A percentile compares a stretch with the other conserved stretches of the same genome.
Evolutionary conservation across 148 eudicot species (phyloP).

Genomic region (Vaccinium macrocarpon): DNA sequence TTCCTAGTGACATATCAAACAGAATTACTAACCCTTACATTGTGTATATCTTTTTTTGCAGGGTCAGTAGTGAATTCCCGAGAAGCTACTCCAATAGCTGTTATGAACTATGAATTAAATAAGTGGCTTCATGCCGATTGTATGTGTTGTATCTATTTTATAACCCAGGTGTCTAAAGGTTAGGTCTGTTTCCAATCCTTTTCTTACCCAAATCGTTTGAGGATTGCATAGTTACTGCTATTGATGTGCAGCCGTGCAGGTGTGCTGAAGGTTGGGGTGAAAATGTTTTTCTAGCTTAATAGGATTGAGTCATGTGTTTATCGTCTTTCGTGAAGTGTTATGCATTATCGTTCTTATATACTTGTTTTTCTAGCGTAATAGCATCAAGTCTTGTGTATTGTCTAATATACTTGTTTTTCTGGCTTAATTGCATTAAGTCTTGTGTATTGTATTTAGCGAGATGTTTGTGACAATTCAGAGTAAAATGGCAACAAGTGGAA

Average conservation of each 20-base stretch:
- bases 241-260: neutral
- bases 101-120: conserved; percentile 8
- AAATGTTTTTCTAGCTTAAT: too few relatives aligned
- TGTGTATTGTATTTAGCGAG: too few relatives aligned
- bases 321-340: neutral
- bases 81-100: neutral
- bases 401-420: neutral
- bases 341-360: neutral
- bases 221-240: neutral
- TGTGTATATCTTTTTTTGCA: neutral
- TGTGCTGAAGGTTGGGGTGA: neutral
- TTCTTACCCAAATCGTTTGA: too few relatives aligned
- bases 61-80: neutral
- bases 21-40: neutral
- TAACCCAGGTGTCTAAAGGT: neutral
- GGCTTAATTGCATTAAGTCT: too few relatives aligned
- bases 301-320: too few relatives aligned
- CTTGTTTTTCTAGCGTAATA: neutral
- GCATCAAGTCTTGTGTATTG: too few relatives aligned
- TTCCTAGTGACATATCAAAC: neutral
- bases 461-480: too few relatives aligned
- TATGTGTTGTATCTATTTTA: neutral
- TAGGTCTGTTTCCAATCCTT: too few relatives aligned
- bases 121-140: conserved; percentile 8
- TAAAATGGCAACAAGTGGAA: too few relatives aligned